Evolutionary conservation across 2,329 filamentous ascomycete genomes (phyloP).

Genomic region (Aureobasidium sp.): DNA sequence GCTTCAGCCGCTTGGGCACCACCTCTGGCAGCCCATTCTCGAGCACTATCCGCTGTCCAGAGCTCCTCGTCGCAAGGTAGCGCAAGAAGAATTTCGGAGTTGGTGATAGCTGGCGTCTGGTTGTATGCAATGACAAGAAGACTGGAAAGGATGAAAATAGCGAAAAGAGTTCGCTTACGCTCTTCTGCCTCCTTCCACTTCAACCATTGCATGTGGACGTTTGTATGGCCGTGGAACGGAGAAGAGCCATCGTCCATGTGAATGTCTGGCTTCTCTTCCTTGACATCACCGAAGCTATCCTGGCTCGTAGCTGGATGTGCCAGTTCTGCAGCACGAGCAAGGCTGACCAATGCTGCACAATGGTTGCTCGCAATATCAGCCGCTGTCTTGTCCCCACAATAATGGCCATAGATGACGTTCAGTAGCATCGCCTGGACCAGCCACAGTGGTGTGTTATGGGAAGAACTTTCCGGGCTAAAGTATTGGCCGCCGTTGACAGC

Average conservation of each 20-base stretch:
- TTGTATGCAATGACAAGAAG: constrained; percentile 89
- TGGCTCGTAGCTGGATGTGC: constrained; percentile 39
- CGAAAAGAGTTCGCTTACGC: constrained; percentile 84
- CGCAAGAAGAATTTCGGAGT: constrained; percentile 84
- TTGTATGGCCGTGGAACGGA: constrained; percentile 7
- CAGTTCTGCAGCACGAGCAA: constrained; percentile 82
- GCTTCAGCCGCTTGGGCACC: constrained; percentile 60
- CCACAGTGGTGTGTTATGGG: constrained; percentile 71
- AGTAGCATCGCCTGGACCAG: constrained; percentile 94
- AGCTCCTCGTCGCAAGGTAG: constrained; percentile 90
- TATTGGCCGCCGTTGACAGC: constrained; percentile 39
- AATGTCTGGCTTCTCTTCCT: constrained; percentile 34
- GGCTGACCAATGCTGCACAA: constrained; percentile 79
- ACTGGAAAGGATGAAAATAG: constrained; percentile 85
- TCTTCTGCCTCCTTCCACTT: constrained; percentile 85
- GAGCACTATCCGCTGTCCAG: constrained; percentile 74
- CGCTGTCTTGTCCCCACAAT: constrained; percentile 82
- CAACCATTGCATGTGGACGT: constrained; percentile 60
- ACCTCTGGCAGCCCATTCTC: constrained; percentile 70
- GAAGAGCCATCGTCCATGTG: constrained; percentile 44
- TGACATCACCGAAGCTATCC: constrained; percentile 20
- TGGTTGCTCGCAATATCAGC: constrained; percentile 90
- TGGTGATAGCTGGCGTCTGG: constrained; percentile 80
- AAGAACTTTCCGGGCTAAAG: constrained; percentile 30
- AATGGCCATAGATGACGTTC: constrained; percentile 92